Base-by-base conservation (phyloP, 805 yeast genomes). In the Wickerhamiella nectarea region DNA sequence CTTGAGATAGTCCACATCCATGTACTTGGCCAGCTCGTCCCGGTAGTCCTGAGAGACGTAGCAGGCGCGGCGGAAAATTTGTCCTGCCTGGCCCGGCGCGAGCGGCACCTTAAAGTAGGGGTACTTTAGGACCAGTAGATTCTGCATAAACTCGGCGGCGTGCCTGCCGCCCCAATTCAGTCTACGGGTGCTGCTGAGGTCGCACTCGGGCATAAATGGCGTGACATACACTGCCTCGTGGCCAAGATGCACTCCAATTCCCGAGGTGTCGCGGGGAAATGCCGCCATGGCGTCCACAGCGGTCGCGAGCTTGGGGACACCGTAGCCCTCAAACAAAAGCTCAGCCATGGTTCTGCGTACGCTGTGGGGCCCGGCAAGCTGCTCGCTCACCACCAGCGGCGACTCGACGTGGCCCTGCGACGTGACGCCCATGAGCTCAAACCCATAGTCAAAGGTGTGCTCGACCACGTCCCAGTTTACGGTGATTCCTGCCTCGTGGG, bases 401-500 rank as follows among this genome's bases (percentile, higher is more conserved):
- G 82, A 85, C 37, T 78, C 74, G 3, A 87, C 75, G 2, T 67
- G 57, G 1, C 74, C 73, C 2, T 61, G 50, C 0, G 75, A 64
- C 6, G 54, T 55, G 2, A 85, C 91, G 3, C 89, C 80, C 38
- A 89, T 56, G 58, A 84, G 93, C 48, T 75, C 72, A 57, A 91
- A 80, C 0, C 86, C 68, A 56, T 86, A 91, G 60, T 89, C 97
- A 40, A 91, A 58, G 42, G 89, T 72, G 46, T 70, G 72, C 58
- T 91, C 98, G 2, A 80, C 71, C 46, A 78, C 73, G 46, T 91
- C 97, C 97, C 97, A 93, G 59, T 87, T 93, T 20, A 93, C 78
- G 28, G 91, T 67, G 52, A 85, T 65, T 4, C 83, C 73, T 0
- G 94, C 95, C 59, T 91, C 98, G 56, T 73, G 89, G 0, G 96